Base-by-base conservation (phyloP, 768 basidiomycete genomes). In the Podaxis pistillaris region DNA sequence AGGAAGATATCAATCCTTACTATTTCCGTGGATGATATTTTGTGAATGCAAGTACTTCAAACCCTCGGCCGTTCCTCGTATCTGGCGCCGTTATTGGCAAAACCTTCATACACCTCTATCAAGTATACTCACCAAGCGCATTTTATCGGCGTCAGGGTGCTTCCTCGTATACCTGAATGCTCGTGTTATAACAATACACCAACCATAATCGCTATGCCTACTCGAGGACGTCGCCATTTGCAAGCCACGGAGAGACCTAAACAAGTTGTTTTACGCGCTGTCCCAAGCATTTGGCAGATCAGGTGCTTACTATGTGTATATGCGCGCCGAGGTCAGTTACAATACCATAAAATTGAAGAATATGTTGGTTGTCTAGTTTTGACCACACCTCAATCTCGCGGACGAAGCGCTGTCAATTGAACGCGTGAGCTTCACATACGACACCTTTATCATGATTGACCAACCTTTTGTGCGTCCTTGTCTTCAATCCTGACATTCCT, bases 301-400 rank as follows among this genome's bases (percentile, higher is more conserved):
- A 22, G 8, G 7, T 26, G 36, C 49, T n/a, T 26, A 56, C 56
- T 11, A 56, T 28, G 22, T 44, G 26, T 17, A 56, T 40, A 26
- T 56, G 38, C 3, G 56, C 9, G 12, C 56, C 56, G 1, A 56
- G 24, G 24, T 56, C 40, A 30, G 56, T 56, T 1, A 26, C 56
- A 17, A 41, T 41, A 22, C 56, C 56, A 44, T 41, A 41, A 24
- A 56, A 56, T 26, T 44, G 56, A 11, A 56, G 56, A 1, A 56
- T 56, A 24, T 56, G 56, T 9, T 26, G 7, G 17, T 56, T 56
- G 40, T 24, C 15, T 8, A 56, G 38, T 28, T 41, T 56, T 28
- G 56, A 56, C 56, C 56, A 56, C 22, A 56, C 40, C 11, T 56
- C 56, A 44, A 56, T 56, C 26, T 56, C 56, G 19, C 56, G 56